Evolutionary conservation across 2,329 filamentous ascomycete species (phyloP).

Genomic region (Neobulgaria alba): DNA sequence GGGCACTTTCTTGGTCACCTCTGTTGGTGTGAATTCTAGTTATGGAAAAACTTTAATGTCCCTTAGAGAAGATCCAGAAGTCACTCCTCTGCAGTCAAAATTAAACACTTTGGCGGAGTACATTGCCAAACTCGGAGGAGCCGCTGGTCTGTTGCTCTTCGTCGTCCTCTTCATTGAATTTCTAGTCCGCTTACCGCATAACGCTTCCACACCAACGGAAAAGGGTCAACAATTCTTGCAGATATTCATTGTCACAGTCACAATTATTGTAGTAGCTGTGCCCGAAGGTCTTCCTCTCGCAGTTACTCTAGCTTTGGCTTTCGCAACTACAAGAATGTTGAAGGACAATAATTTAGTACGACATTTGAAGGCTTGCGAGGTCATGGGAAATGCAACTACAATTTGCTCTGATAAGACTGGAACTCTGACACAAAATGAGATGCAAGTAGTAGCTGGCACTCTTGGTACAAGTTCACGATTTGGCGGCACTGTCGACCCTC

Average conservation of each 20-base stretch:
- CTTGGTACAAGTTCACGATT: slow-evolving; percentile 52
- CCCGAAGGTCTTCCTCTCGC: slow-evolving; percentile 59
- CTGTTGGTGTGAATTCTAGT: slow-evolving; percentile 64
- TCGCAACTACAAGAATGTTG: slow-evolving; percentile 58
- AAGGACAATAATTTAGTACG: slow-evolving; percentile 66
- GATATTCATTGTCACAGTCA: slow-evolving; percentile 57
- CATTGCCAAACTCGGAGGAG: slow-evolving; percentile 67
- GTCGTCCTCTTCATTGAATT: slow-evolving; percentile 74
- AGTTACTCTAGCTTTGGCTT: slow-evolving; percentile 59
- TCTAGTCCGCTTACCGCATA: slow-evolving; percentile 49
- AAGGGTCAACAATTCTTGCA: slow-evolving; percentile 55
- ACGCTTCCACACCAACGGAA: slow-evolving; percentile 37
- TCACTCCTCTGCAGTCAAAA: slow-evolving; percentile 71
- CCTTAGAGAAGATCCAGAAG: slow-evolving; percentile 65
- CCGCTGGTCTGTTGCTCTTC: slow-evolving; percentile 67
- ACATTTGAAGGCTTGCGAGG: slow-evolving; percentile 58
- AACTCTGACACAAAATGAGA: slow-evolving; percentile 65
- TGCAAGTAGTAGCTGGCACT: slow-evolving; percentile 68
- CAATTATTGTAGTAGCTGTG: slow-evolving; percentile 60
- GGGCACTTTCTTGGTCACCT: slow-evolving; percentile 67
- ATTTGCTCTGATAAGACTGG: slow-evolving; percentile 78
- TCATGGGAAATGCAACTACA: slow-evolving; percentile 64
- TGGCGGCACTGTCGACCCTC: slow-evolving; percentile 30
- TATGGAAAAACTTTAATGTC: slow-evolving; percentile 75
- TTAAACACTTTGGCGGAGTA: slow-evolving; percentile 70